These are phyloP conservation scores for Fusarium zealandicum DNA, from an alignment of 2,329 filamentous ascomycete species.

Conservation along the genomic window DNA sequence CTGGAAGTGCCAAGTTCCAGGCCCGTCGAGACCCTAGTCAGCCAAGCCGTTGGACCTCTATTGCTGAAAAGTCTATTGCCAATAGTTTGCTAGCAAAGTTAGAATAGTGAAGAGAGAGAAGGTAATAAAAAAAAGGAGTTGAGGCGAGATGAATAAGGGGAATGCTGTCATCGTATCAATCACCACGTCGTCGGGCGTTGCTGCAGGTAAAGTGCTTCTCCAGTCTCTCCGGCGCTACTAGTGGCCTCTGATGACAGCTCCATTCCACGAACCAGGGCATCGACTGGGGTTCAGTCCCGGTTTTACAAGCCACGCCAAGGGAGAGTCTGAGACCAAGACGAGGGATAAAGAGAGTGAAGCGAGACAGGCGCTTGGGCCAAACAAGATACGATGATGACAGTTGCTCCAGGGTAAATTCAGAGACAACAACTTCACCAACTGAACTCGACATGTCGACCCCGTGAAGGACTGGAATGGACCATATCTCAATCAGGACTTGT, in stretches of 20 bases:
- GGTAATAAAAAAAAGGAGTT: neutral
- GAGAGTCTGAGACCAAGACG: slow-evolving; percentile 10
- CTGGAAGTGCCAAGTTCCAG: slow-evolving; percentile 16
- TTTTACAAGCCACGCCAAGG: slow-evolving; percentile 28
- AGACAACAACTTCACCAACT: too few species aligned
- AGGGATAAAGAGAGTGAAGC: slow-evolving; percentile 26
- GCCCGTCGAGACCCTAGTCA: slow-evolving; percentile 11
- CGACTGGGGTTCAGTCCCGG: slow-evolving; percentile 5
- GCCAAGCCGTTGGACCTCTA: slow-evolving; percentile 6
- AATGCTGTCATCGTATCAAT: slow-evolving; percentile 14
- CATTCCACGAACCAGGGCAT: slow-evolving; percentile 16
- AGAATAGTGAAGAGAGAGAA: slow-evolving; percentile 7
- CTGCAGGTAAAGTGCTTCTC: slow-evolving; percentile 34
- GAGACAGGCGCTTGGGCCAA: slow-evolving; percentile 19
- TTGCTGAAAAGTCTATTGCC: slow-evolving; percentile 12
- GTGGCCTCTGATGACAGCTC: slow-evolving; percentile 27
- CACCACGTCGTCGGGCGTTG: slow-evolving; percentile 5
- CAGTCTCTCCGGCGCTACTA: slow-evolving; percentile 5
- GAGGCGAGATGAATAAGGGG: slow-evolving; percentile 3
- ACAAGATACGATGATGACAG: slow-evolving; percentile 9
- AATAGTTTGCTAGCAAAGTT: slow-evolving; percentile 10
- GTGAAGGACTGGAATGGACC: neutral
- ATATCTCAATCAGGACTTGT: neutral
- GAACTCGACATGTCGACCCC: neutral
- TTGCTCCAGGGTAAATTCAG: slow-evolving; percentile 18